Evolutionary conservation across 1,284 basidiomycete species (phyloP).

Genomic region (Microbotryum intermedium): DNA sequence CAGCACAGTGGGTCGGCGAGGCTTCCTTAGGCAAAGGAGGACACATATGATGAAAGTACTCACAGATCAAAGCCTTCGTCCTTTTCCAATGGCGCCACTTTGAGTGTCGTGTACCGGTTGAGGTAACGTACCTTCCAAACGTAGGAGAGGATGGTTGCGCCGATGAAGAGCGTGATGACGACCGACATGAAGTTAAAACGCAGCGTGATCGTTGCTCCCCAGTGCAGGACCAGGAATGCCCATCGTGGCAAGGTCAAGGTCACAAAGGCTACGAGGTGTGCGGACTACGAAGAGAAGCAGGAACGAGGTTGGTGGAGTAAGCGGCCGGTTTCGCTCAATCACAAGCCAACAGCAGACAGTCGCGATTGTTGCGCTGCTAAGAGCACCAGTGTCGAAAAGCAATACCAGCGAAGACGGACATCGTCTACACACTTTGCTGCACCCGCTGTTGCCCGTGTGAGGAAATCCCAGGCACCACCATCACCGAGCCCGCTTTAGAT

Average conservation of each 20-base stretch:
- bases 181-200: conserved; percentile 24
- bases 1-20: background rate
- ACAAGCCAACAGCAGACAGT: no score
- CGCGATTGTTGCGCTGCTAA: no score
- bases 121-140: conserved; percentile 29
- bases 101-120: conserved; percentile 55
- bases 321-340: no score
- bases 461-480: no score
- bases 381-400: no score
- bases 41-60: background rate
- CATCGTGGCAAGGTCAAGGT: conserved; percentile 69
- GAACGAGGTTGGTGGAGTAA: no score
- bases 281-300: no score
- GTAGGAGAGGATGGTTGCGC: conserved; percentile 12
- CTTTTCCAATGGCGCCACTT: conserved; percentile 57
- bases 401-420: no score
- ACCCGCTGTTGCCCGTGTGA: no score
- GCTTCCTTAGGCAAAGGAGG: conserved; percentile 40
- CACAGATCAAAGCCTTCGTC: conserved; percentile 11
- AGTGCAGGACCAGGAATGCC: conserved; percentile 6
- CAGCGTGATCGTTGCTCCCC: conserved; percentile 22
- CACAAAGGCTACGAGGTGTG: conserved; percentile 53
- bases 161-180: conserved; percentile 13
- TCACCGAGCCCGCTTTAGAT: no score
- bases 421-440: no score